These are phyloP conservation scores for Paramecium primaurelia DNA, from an alignment of 73 alveolate species.

Conservation along the genomic window DNA sequence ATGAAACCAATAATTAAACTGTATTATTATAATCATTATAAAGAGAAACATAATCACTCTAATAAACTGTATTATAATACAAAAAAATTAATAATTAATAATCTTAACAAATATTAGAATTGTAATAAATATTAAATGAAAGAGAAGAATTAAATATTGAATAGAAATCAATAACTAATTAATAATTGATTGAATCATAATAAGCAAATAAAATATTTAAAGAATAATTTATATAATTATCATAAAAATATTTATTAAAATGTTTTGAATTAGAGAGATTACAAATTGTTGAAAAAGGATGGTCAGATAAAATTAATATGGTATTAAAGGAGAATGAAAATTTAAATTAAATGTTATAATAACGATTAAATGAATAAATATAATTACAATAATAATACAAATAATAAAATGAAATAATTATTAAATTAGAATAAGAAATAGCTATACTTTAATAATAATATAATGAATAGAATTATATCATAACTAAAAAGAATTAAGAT, in stretches of 20 bases:
- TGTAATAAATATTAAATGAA: neutral
- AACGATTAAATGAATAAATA: neutral
- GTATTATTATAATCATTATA: conserved; percentile 9
- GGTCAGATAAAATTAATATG: neutral
- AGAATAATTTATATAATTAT: neutral
- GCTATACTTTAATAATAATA: neutral
- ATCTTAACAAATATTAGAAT: neutral
- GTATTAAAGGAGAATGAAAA: conserved; percentile 1
- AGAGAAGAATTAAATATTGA: conserved; percentile 18
- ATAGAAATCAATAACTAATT: neutral
- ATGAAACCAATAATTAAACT: neutral
- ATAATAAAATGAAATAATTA: neutral
- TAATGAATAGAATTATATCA: neutral
- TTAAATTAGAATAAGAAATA: conserved; percentile 4
- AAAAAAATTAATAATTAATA: neutral
- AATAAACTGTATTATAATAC: neutral
- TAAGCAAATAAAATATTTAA: neutral
- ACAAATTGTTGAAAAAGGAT: neutral
- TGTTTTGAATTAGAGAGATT: conserved; percentile 38
- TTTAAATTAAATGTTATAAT: neutral
- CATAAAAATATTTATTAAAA: conserved; percentile 3
- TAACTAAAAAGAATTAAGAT: neutral
- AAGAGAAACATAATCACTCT: neutral
- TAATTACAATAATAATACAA: neutral
- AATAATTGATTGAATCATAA: neutral